Base-by-base conservation (phyloP, 257 asterid genomes). In the Fraxinus cuspidata region DNA sequence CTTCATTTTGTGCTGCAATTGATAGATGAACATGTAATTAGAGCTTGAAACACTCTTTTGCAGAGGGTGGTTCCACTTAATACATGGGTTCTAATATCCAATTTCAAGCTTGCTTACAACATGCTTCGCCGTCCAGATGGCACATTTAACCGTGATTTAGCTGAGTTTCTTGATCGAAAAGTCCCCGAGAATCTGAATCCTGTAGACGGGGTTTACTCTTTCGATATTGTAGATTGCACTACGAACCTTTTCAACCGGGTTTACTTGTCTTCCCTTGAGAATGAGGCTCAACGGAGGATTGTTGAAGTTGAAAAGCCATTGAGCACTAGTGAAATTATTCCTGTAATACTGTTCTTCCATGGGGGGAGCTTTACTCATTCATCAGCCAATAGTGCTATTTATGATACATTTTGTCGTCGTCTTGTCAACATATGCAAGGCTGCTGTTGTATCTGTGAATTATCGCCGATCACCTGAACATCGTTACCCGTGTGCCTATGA, bases 351-450 rank as follows among this genome's bases (percentile, higher is more conserved):
- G 3, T 86, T 82, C 80, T 86, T 84, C 71, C 90, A 86, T 19
- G 90, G 90, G 7, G 90, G 90, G 64, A 86, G 90, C 75, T 86
- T 86, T 49, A 68, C 83, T 38, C 90, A 86, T 78, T 86, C 90
- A 8, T 84, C 90, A 21, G 85, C 88, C 21, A 82, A 86, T 66
- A 84, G 90, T 78, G 86, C 88, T 15, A 86, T 86, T 16, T 86
- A 86, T 49, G 90, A 86, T 53, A 84, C 85, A 3, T 81, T 86
- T 71, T 86, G 90, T 58, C 88, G 88, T n/a, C 82, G 90, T 23
- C 60, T 86, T 29, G 90, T 86, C 16, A 82, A 35, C 60, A 84
- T 70, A 35, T 86, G 90, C 71, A 82, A 82, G 77, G 83, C 85
- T 4, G 90, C 74, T 27, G 86, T 86, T 5, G 85, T 86, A 29